A percentile compares a stretch with the other conserved stretches of the same genome.
These are phyloP conservation scores for Calocybe gangraenosa DNA, from an alignment of 768 basidiomycete species.

Conservation along the genomic window DNA sequence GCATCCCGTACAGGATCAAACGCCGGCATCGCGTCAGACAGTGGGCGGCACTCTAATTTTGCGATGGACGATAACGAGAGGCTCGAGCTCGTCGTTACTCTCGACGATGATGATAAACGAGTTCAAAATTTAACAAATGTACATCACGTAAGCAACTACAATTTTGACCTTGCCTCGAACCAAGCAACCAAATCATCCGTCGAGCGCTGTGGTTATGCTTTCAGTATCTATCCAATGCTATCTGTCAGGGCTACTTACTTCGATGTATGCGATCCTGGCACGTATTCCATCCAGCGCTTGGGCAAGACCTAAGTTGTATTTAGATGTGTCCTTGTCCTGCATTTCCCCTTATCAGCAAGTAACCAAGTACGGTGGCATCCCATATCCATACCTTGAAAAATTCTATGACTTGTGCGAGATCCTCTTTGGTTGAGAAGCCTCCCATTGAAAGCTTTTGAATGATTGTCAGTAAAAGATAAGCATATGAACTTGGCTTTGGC, in stretches of 20 bases:
- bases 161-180: constrained; percentile 32
- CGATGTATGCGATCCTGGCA: constrained; percentile 56
- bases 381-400: constrained; percentile 68
- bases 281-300: constrained; percentile 69
- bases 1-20: constrained; percentile 90
- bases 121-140: constrained; percentile 18
- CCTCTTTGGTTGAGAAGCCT: constrained; percentile 58
- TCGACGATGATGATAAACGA: constrained; percentile 18
- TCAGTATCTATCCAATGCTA: not conserved
- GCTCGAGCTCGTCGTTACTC: constrained; percentile 18
- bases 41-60: constrained; percentile 13
- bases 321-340: constrained; percentile 65
- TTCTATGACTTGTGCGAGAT: constrained; percentile 53
- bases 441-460: constrained; percentile 21
- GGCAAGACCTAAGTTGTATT: constrained; percentile 57
- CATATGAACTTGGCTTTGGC: constrained; percentile 18
- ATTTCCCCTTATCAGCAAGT: constrained; percentile 19
- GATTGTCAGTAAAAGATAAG: constrained; percentile 21
- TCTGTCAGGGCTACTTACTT: constrained; percentile 34
- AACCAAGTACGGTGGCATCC: not conserved
- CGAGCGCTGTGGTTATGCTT: constrained; percentile 49
- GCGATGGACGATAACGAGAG: constrained; percentile 10
- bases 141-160: constrained; percentile 21
- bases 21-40: constrained; percentile 48
- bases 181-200: constrained; percentile 52